Evolutionary conservation across 106 monocot genomes (phyloP), one percentile per base, ranked within the genome.

Genomic region (Acorus gramineus): DNA sequence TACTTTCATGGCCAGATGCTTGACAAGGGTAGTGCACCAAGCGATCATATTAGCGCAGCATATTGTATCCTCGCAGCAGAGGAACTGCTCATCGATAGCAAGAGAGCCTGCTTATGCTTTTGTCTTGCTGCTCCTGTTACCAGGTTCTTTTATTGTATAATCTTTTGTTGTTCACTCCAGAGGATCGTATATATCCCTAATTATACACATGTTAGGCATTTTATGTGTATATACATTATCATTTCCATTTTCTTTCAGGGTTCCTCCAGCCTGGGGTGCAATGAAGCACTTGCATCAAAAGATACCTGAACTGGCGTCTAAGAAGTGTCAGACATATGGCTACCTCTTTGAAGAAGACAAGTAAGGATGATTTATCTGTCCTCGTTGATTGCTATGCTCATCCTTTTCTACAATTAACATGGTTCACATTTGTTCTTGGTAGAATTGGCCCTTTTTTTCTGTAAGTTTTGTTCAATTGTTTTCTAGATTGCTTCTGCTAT

Each of bases 201-300:
- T 50, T n/a, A 44, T 14, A 8, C 51, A 3, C 50, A 42, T 59
- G 9, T 4, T 66, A 42, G 8, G 57, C 48, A 50, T 66, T 66
- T 53, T 5, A 9, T 60, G 3, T 6, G 4, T 7, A 51, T 49
- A 47, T 57, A 46, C 4, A 46, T 60, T 3, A 44, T 45, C 62
- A 45, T 7, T 69, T 51, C 42, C 11, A 28, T 28, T 58, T 1
- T 51, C 42, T 49, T 53, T 28, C 69, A 86, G 90, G 65, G 78
- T 79, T 44, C 90, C 83, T 73, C 78, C 78, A 8, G 47, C 49
- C 5, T 86, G 86, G 83, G 83, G 90, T 75, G 76, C 81, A 13
- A 86, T 91, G 90, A 91, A 81, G 63, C 73, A 81, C 73, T 71
- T 84, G 44, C 72, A 79, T 46, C 78, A 86, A 60, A 84, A 86